Evolutionary conservation across 192 early-diverging fungal genomes (phyloP).

Genomic region (Chytriomyces sp.): DNA sequence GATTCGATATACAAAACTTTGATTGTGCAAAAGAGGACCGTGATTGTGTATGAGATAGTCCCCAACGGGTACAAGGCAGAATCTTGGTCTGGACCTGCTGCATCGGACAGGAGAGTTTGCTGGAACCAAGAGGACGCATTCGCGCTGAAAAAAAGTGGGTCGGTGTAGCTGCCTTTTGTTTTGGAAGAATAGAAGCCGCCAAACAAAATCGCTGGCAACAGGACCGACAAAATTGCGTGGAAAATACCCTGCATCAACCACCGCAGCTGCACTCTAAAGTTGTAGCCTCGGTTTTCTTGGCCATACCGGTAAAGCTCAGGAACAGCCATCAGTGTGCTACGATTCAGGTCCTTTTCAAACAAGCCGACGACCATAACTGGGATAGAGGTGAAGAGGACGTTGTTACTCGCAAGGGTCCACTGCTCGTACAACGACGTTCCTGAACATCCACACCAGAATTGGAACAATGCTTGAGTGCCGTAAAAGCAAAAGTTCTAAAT

Average conservation of each 20-base stretch:
- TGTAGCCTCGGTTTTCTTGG: constrained; percentile 56
- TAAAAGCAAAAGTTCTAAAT: constrained; percentile 69
- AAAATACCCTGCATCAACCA: constrained; percentile 58
- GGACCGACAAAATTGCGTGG: constrained; percentile 41
- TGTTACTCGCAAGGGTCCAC: constrained; percentile 80
- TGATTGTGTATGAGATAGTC: constrained; percentile 14
- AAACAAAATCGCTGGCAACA: constrained; percentile 15
- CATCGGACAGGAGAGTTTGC: neutral
- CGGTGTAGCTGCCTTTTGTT: neutral
- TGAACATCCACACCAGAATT: constrained; percentile 74
- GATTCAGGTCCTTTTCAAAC: constrained; percentile 78
- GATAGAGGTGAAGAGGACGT: constrained; percentile 77
- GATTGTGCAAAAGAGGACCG: constrained; percentile 20
- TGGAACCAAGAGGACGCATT: neutral
- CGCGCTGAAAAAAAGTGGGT: neutral
- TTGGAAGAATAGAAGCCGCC: constrained; percentile 7
- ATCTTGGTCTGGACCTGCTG: neutral
- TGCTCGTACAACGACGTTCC: constrained; percentile 74
- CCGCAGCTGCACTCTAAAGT: constrained; percentile 48
- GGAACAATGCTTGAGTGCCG: constrained; percentile 72
- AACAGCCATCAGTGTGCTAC: constrained; percentile 58
- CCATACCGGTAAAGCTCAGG: constrained; percentile 73
- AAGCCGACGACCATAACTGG: constrained; percentile 76
- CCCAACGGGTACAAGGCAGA: constrained; percentile 9
- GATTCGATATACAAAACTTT: constrained; percentile 20